Percentiles rank a stretch among this genome's conserved stretches.
These are phyloP conservation scores for Aspergillus saccharolyticus DNA, from an alignment of 495 filamentous ascomycete species.

Conservation along the genomic window DNA sequence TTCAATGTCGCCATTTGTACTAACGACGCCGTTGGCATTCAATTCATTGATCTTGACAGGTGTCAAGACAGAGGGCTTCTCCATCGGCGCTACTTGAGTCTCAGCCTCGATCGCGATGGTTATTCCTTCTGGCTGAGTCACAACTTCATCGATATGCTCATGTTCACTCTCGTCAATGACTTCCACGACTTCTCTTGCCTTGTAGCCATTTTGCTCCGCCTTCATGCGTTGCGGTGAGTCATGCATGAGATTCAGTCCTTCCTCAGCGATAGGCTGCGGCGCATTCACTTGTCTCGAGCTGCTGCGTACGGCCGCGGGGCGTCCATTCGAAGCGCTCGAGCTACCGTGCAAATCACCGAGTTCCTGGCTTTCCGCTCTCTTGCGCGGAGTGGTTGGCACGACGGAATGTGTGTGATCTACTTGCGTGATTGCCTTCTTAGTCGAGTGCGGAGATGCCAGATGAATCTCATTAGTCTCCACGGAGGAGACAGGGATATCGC, in stretches of 20 bases:
- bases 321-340: neutral
- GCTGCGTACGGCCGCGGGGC: neutral
- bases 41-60: neutral
- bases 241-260: neutral
- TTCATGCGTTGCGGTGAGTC: neutral
- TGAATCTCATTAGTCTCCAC: constrained; percentile 22
- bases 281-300: constrained; percentile 1
- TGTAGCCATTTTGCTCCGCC: neutral
- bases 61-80: neutral
- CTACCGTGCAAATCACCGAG: constrained; percentile 22
- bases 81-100: neutral
- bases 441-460: constrained; percentile 5
- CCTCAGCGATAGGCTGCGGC: neutral
- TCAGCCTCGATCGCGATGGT: neutral
- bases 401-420: constrained; percentile 1
- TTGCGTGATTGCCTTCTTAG: neutral
- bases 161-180: neutral
- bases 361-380: constrained; percentile 24
- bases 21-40: neutral
- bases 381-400: constrained; percentile 3
- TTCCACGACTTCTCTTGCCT: neutral
- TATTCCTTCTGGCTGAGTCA: neutral
- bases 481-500: constrained; percentile 23
- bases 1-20: neutral
- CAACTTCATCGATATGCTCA: neutral